Conservation (phyloP, 2,329 filamentous ascomycete genomes). For the Furcasterigmium sp. region DNA sequence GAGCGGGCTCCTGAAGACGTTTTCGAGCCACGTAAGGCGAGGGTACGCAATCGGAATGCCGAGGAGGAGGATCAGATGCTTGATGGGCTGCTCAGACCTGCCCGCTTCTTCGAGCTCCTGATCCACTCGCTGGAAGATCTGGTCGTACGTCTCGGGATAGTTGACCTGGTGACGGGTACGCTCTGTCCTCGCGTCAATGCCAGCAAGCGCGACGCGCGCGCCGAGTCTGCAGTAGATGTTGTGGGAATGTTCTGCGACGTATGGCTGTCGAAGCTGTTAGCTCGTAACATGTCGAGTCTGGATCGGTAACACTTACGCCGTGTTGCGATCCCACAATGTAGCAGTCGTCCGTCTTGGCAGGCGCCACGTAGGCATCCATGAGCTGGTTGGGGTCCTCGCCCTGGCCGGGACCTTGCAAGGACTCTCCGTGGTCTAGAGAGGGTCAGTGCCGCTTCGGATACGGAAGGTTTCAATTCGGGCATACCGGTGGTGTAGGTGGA, state of each 20-base stretch:
- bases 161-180: slow-evolving; percentile 92
- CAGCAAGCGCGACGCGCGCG: slow-evolving; percentile 76
- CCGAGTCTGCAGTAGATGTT: slow-evolving; percentile 84
- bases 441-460: slow-evolving; percentile 1
- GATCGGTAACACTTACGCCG: slow-evolving; percentile 58
- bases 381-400: slow-evolving; percentile 67
- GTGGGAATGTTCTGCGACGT: slow-evolving; percentile 82
- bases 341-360: slow-evolving; percentile 52
- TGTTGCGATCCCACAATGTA: slow-evolving; percentile 76
- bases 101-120: slow-evolving; percentile 66
- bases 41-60: slow-evolving; percentile 86
- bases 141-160: slow-evolving; percentile 84
- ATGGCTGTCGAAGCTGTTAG: slow-evolving; percentile 61
- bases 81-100: slow-evolving; percentile 68
- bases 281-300: slow-evolving; percentile 16
- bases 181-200: slow-evolving; percentile 90
- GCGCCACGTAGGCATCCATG: slow-evolving; percentile 66
- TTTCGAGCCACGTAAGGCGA: slow-evolving; percentile 93
- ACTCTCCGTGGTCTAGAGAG: slow-evolving; percentile 40
- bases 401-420: slow-evolving; percentile 20
- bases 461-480: slow-evolving; percentile 14
- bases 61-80: slow-evolving; percentile 80
- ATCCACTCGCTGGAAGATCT: slow-evolving; percentile 72
- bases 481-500: slow-evolving; percentile 79
- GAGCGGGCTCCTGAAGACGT: slow-evolving; percentile 78